These are phyloP conservation scores for Aspergillus sp. DNA, from an alignment of 2,329 filamentous ascomycete species.

Conservation along the genomic window DNA sequence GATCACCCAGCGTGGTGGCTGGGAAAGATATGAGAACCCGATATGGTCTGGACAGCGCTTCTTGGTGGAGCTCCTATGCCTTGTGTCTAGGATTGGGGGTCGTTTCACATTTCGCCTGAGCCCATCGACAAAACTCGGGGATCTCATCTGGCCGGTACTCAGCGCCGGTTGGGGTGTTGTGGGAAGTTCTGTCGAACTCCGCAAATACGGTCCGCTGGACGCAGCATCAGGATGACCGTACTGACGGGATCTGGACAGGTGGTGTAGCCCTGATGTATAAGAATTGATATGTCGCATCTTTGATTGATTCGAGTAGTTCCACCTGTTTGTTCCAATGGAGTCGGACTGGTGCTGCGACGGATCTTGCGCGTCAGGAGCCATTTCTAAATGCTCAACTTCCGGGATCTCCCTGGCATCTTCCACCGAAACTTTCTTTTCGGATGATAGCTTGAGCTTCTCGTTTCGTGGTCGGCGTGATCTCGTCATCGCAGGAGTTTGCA, in stretches of 20 bases:
- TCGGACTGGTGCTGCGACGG: neutral
- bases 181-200: neutral
- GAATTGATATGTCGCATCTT: neutral
- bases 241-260: neutral
- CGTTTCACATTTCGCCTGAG: neutral
- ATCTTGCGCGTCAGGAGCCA: neutral
- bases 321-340: neutral
- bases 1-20: slow-evolving; percentile 14
- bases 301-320: neutral
- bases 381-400: slow-evolving; percentile 8
- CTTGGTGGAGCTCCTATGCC: neutral
- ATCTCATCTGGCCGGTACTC: neutral
- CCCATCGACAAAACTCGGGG: neutral
- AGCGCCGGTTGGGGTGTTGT: neutral
- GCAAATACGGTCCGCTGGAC: neutral
- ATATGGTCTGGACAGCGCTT: neutral
- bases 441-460: neutral
- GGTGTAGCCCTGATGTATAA: neutral
- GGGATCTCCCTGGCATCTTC: neutral
- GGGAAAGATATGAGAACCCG: neutral
- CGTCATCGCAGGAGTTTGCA: neutral
- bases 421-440: neutral
- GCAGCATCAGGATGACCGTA: neutral
- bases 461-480: neutral
- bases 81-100: neutral